Percentiles rank a stretch among this genome's conserved stretches.
Conservation (phyloP, 2,329 filamentous ascomycete species). For the Ceratocystis eucalypticola region DNA sequence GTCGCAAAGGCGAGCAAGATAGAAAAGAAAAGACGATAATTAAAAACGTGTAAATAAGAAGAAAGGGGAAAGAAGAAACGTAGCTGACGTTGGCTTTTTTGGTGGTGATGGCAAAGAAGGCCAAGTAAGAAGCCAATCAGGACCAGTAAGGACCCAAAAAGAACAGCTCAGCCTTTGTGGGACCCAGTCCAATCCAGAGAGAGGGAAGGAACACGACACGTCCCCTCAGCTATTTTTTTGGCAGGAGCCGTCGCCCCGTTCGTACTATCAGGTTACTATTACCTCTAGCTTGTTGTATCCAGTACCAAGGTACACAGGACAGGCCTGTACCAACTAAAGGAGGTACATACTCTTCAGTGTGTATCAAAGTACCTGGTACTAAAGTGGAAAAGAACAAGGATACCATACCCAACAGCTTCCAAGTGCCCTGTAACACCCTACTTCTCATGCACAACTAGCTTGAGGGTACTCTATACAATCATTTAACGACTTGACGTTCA, state of each 20-base stretch:
- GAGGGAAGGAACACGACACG: slow-evolving; percentile 13
- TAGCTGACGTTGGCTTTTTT: neutral
- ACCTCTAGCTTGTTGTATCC: neutral
- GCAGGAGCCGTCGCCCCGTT: neutral
- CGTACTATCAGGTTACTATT: neutral
- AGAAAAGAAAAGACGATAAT: neutral
- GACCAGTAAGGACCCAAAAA: neutral
- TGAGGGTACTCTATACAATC: neutral
- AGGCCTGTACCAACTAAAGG: neutral
- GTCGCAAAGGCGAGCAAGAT: neutral
- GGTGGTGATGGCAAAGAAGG: neutral
- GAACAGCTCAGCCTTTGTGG: slow-evolving; percentile 18
- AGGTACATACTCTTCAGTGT: neutral
- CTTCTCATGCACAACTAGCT: too few species aligned
- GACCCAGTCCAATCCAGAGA: neutral
- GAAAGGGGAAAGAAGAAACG: neutral
- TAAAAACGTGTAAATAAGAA: neutral
- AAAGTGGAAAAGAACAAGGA: neutral
- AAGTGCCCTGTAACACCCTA: too few species aligned
- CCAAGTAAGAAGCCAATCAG: too few species aligned
- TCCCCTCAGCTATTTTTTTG: neutral
- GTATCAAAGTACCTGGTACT: neutral
- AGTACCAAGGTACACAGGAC: neutral
- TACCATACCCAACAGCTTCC: neutral
- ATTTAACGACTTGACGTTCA: too few species aligned